phyloP scores from a whole-genome alignment of 23 red algal species.

The Pyropia haitanensis region DNA sequence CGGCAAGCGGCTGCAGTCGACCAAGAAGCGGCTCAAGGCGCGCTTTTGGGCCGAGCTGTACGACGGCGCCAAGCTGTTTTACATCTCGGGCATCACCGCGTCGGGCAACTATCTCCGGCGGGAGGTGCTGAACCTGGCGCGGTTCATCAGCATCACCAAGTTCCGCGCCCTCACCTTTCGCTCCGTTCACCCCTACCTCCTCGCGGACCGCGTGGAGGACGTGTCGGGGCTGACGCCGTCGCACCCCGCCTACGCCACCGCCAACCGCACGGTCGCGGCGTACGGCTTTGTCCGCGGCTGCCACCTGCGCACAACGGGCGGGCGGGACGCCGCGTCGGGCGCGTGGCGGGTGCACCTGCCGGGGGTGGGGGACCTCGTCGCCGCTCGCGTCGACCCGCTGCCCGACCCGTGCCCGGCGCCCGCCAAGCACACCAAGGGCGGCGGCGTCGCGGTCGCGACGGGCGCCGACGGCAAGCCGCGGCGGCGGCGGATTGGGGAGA shows the following conservation, averaged over 20 bases:
- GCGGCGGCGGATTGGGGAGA: constrained; percentile 39
- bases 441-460: constrained; percentile 1
- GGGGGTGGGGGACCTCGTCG: constrained; percentile 76
- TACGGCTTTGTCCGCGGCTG: constrained; percentile 89
- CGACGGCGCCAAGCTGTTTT: constrained; percentile 95
- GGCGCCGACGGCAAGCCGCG: constrained; percentile 17
- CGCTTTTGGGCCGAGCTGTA: constrained; percentile 89
- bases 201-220: constrained; percentile 95
- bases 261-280: constrained; percentile 62
- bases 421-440: constrained; percentile 6
- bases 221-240: constrained; percentile 22
- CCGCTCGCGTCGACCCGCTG: constrained; percentile 36
- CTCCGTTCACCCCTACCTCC: constrained; percentile 69
- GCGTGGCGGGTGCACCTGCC: constrained; percentile 72
- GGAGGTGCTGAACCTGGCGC: constrained; percentile 92
- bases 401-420: constrained; percentile 80
- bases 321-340: not conserved
- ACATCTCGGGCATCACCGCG: constrained; percentile 74
- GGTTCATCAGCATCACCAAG: constrained; percentile 93
- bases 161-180: constrained; percentile 68
- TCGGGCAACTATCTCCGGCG: constrained; percentile 78
- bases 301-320: constrained; percentile 31
- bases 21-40: constrained; percentile 86
- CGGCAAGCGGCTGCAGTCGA: constrained; percentile 55
- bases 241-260: not conserved